Evolutionary conservation across 208 protist species (phyloP).

Genomic region (Leishmania major): DNA sequence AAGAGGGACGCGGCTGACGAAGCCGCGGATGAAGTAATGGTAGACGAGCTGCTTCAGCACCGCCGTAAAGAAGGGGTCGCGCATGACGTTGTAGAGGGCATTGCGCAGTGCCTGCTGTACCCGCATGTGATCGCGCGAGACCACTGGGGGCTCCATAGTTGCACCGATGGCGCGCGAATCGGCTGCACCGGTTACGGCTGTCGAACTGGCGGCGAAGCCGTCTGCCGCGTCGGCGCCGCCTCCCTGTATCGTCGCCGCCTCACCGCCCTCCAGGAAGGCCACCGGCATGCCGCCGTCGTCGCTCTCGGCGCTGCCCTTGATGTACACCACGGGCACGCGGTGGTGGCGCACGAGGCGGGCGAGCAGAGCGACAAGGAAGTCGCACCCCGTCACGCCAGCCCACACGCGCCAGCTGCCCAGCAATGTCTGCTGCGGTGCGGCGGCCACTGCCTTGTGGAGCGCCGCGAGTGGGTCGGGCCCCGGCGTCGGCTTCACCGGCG

Average conservation of each 20-base stretch:
- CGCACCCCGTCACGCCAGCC: conserved; percentile 51
- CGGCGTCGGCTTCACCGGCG: conserved; percentile 2
- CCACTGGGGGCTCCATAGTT: conserved; percentile 22
- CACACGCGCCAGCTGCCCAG: conserved; percentile 63
- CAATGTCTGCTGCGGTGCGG: conserved; percentile 38
- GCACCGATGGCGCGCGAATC: conserved; percentile 18
- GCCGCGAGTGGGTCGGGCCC: conserved; percentile 19
- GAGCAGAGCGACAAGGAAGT: conserved; percentile 51
- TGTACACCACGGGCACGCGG: conserved; percentile 80
- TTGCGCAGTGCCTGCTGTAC: conserved; percentile 71
- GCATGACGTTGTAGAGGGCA: conserved; percentile 51
- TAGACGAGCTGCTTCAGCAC: conserved; percentile 74
- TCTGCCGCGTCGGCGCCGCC: conserved; percentile 7
- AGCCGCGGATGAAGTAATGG: conserved; percentile 64
- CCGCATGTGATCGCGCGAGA: conserved; percentile 70
- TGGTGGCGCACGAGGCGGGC: conserved; percentile 56
- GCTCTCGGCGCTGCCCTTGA: conserved; percentile 33
- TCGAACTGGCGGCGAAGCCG: background rate
- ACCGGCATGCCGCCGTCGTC: conserved; percentile 13
- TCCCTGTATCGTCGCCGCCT: background rate
- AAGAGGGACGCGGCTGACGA: conserved; percentile 73
- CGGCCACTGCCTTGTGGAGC: conserved; percentile 35
- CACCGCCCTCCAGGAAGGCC: background rate
- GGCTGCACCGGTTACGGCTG: background rate
- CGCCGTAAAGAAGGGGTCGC: conserved; percentile 82